Conservation (phyloP, 2,329 filamentous ascomycete species). For the Fusarium temperatum region DNA sequence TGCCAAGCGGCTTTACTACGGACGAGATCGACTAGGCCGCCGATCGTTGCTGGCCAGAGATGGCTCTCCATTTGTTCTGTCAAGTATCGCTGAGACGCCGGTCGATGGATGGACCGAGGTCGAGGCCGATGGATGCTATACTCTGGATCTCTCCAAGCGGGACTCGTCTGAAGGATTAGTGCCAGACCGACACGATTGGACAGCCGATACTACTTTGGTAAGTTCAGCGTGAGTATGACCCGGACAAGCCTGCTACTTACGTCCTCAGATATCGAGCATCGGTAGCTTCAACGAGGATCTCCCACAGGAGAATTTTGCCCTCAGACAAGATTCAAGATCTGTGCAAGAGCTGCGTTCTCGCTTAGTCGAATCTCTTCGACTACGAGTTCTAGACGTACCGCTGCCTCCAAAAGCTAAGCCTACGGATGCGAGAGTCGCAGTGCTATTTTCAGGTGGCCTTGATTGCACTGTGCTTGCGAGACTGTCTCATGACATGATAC, state of each 20-base stretch:
- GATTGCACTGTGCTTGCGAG: constrained; percentile 91
- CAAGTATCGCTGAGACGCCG: constrained; percentile 72
- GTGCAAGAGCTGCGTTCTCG: constrained; percentile 63
- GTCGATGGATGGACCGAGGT: constrained; percentile 77
- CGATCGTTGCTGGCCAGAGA: constrained; percentile 76
- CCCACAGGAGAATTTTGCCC: constrained; percentile 45
- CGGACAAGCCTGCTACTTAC: constrained; percentile 54
- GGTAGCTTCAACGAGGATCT: constrained; percentile 61
- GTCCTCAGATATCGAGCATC: constrained; percentile 61
- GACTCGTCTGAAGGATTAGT: constrained; percentile 3
- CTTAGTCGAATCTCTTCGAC: constrained; percentile 68
- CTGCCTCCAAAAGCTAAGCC: constrained; percentile 54
- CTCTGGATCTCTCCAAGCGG: constrained; percentile 61
- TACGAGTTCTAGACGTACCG: constrained; percentile 74
- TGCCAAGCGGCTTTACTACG: constrained; percentile 75
- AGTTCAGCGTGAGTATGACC: constrained; percentile 44
- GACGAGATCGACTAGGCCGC: constrained; percentile 86
- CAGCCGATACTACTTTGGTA: constrained; percentile 54
- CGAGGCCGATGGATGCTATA: constrained; percentile 83
- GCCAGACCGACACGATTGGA: constrained; percentile 45
- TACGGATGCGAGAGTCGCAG: constrained; percentile 67
- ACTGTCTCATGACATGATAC: constrained; percentile 79
- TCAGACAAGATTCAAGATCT: constrained; percentile 52
- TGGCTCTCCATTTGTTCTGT: constrained; percentile 66
- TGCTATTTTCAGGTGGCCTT: constrained; percentile 93